Base-by-base conservation (phyloP, 2,329 filamentous ascomycete genomes). In the Knufia petricola region DNA sequence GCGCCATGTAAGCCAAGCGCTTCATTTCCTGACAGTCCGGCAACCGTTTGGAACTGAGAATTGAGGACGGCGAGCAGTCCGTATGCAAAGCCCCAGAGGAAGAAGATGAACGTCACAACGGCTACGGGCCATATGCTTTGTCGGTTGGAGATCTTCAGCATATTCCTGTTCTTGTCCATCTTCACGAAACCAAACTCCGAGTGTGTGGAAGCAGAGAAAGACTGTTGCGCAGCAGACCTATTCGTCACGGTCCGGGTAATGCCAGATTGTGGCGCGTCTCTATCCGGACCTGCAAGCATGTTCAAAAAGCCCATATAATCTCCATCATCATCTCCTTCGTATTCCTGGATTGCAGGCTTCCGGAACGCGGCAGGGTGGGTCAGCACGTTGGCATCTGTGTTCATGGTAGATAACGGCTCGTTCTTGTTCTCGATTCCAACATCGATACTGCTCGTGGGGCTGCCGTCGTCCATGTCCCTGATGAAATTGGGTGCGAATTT, bases 71-170 rank as follows among this genome's bases (percentile, higher is more conserved):
- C 87, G 4, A 95, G 71, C 1, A 95, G 74, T 0, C 89, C 89
- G 58, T 95, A 95, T 0, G 87, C 88, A 50, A 95, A 84, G 0
- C 89, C 89, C 88, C 87, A 94, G 2, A 95, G 70, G 55, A 94
- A 81, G 66, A 95, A 94, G 0, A 95, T 70, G 4, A 89, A 76
- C 1, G 85, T 86, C 19, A 94, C 87, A 54, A 87, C 55, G 1
- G 73, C 66, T 19, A 78, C 70, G 0, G 78, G 77, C 31, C 75
- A 74, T 8, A 80, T 59, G 0, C 76, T 79, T 55, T 82, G 76
- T 46, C 68, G 66, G 51, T 73, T 77, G 26, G 67, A 77, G 61
- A 80, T 64, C 13, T 78, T 69, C 1, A 80, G 70, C 66, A 82
- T 75, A 53, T 76, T 79, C 58, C 77, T 77, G 32, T 70, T 70